Evolutionary conservation across 257 asterid genomes (phyloP).

Genomic region (Verbascum thapsus): DNA sequence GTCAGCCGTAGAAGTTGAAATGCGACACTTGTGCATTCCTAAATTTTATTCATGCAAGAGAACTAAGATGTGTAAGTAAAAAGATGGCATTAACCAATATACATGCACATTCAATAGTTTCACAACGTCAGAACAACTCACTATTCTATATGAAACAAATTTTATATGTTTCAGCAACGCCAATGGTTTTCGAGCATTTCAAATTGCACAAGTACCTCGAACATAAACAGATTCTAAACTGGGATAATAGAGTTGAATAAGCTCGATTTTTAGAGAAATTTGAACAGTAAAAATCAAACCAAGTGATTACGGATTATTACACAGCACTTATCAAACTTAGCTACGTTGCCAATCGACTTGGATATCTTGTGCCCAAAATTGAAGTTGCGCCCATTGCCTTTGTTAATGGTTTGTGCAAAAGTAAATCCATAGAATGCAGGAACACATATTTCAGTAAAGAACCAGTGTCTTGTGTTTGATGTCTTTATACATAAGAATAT

Average conservation of each 20-base stretch:
- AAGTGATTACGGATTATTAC: neutral
- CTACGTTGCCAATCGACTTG: neutral
- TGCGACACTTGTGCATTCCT: neutral
- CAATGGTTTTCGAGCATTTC: neutral
- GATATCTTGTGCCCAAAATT: neutral
- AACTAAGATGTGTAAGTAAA: constrained; percentile 13
- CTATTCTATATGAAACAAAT: neutral
- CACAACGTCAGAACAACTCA: neutral
- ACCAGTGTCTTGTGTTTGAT: neutral
- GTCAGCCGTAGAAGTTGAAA: neutral
- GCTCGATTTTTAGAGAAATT: neutral
- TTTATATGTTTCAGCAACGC: constrained; percentile 13
- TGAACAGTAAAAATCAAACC: neutral
- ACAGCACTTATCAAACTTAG: constrained; percentile 14
- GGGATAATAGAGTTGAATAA: neutral
- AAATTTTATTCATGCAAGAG: neutral
- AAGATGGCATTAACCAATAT: neutral
- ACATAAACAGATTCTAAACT: neutral
- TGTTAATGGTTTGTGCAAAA: too few species aligned
- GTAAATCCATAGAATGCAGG: constrained; percentile 1
- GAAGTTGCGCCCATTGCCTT: too few species aligned
- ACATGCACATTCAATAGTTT: constrained; percentile 4
- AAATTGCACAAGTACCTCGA: neutral
- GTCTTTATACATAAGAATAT: neutral
- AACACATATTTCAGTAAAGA: neutral